phyloP scores from a whole-genome alignment of 23 red algal genomes.

The Chondrus crispus region DNA sequence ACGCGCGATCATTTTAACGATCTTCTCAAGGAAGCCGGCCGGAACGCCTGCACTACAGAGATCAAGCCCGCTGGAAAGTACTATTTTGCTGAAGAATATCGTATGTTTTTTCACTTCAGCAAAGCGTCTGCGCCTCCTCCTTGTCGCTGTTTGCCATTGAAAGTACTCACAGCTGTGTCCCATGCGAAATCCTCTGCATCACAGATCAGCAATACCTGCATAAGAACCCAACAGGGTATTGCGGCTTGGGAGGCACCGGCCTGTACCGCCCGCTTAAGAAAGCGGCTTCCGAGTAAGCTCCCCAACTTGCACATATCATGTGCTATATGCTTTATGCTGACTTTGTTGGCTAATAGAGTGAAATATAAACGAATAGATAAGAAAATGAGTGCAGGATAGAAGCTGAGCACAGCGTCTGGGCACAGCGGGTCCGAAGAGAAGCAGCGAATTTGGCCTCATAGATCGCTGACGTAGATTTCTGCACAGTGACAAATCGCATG shows the following conservation, averaged over 20 bases:
- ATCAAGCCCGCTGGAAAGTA: conserved; percentile 53
- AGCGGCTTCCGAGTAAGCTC: too few relatives aligned
- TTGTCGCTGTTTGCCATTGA: not conserved
- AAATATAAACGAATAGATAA: too few relatives aligned
- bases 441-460: too few relatives aligned
- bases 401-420: too few relatives aligned
- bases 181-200: not conserved
- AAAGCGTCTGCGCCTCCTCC: not conserved
- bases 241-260: conserved; percentile 65
- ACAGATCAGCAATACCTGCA: conserved; percentile 91
- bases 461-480: too few relatives aligned
- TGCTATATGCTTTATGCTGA: too few relatives aligned
- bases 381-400: too few relatives aligned
- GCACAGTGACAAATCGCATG: too few relatives aligned
- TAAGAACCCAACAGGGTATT: conserved; percentile 84
- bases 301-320: too few relatives aligned
- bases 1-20: conserved; percentile 65
- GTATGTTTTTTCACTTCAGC: not conserved
- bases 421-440: too few relatives aligned
- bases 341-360: too few relatives aligned
- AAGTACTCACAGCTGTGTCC: not conserved
- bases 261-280: conserved; percentile 50
- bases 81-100: conserved; percentile 86
- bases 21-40: conserved; percentile 29
- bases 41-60: conserved; percentile 41